phyloP scores from a whole-genome alignment of 73 alveolate species.

The Paramecium bursaria region DNA sequence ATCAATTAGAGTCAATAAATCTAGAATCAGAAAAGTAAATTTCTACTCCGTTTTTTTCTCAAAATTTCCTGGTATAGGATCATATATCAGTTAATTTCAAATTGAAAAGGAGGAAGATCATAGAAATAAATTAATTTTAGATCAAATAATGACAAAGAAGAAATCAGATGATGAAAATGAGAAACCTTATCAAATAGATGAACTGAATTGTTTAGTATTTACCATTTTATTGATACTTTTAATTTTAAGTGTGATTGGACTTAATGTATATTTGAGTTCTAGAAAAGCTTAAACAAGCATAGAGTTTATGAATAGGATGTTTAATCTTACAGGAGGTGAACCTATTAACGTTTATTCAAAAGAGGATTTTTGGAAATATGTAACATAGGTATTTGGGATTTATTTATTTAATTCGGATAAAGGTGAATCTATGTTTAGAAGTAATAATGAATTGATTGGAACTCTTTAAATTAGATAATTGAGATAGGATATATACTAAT shows the following conservation, averaged over 20 bases:
- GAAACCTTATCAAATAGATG: constrained; percentile 32
- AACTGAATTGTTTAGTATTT: constrained; percentile 52
- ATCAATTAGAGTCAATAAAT: constrained; percentile 21
- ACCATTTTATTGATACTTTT: no score
- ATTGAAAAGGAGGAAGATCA: background rate
- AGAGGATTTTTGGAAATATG: background rate
- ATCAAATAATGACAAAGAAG: background rate
- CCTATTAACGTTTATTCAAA: background rate
- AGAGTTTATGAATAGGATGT: background rate
- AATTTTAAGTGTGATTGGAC: background rate
- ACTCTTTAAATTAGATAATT: constrained; percentile 7
- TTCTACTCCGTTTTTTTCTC: constrained; percentile 24
- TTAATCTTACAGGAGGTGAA: constrained; percentile 14
- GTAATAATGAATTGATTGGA: constrained; percentile 38
- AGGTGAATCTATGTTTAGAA: constrained; percentile 29
- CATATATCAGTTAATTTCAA: constrained; percentile 41
- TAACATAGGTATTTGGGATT: background rate
- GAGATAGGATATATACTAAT: constrained; percentile 8
- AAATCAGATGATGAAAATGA: no score
- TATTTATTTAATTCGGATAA: constrained; percentile 46
- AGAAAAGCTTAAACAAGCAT: background rate
- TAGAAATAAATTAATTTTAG: background rate
- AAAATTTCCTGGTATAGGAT: constrained; percentile 41
- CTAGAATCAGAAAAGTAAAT: constrained; percentile 24
- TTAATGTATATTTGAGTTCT: constrained; percentile 35